A percentile compares a stretch with the other conserved stretches of the same genome.
Conservation (phyloP, 2,329 filamentous ascomycete genomes). For the Verticillium alfalfae region DNA sequence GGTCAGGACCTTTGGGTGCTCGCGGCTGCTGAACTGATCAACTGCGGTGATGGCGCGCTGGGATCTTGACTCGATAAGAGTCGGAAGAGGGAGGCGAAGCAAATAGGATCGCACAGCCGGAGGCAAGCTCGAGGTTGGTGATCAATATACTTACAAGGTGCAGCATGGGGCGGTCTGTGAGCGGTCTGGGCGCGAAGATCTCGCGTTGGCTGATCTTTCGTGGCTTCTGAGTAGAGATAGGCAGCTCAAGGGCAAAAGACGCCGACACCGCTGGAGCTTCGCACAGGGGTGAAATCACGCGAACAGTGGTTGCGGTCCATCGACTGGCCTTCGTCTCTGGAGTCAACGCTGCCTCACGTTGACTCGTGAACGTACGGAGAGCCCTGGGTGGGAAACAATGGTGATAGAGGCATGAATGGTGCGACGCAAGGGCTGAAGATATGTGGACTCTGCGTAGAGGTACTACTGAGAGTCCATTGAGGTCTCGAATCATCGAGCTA, state of each 20-base stretch:
- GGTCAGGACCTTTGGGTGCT: background rate
- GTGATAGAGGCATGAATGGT: too few species aligned
- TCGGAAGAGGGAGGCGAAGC: background rate
- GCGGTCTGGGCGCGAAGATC: background rate
- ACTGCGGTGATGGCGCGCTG: background rate
- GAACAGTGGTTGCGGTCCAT: too few species aligned
- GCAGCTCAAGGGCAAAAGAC: background rate
- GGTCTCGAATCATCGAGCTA: too few species aligned
- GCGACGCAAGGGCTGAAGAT: too few species aligned
- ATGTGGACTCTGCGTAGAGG: too few species aligned
- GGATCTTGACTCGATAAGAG: background rate
- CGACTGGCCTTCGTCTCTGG: too few species aligned
- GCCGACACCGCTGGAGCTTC: background rate
- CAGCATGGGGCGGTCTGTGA: background rate
- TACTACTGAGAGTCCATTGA: too few species aligned
- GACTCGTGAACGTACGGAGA: too few species aligned
- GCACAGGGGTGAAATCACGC: background rate
- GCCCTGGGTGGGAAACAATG: too few species aligned
- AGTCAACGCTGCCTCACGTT: too few species aligned
- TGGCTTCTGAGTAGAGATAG: background rate
- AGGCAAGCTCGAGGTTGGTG: background rate
- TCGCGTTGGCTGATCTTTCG: background rate
- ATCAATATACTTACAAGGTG: background rate
- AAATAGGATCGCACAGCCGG: background rate
- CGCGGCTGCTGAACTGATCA: background rate